Evolutionary conservation across 805 yeast genomes (phyloP).

Genomic region (Schwanniomyces pseudopolymorphus): DNA sequence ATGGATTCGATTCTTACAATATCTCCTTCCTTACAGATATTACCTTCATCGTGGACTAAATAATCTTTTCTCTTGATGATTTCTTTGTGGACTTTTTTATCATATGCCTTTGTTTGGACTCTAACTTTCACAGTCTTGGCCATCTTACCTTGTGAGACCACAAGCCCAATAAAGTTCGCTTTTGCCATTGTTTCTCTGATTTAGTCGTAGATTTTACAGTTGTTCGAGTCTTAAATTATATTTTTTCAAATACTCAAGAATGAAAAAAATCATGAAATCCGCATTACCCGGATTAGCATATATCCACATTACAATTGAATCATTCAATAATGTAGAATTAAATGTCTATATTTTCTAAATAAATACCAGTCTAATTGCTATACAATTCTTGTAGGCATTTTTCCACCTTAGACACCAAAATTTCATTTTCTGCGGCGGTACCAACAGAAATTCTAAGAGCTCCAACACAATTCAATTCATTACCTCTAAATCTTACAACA

Average conservation of each 20-base stretch:
- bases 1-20: slow-evolving; percentile 89
- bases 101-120: slow-evolving; percentile 73
- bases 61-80: slow-evolving; percentile 76
- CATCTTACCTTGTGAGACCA: slow-evolving; percentile 95
- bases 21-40: slow-evolving; percentile 92
- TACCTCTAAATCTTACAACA: slow-evolving; percentile 90
- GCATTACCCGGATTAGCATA: not conserved
- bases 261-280: not conserved
- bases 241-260: not conserved
- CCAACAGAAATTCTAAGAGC: slow-evolving; percentile 88
- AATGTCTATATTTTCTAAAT: too few species aligned
- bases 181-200: slow-evolving; percentile 61
- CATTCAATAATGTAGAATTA: too few species aligned
- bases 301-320: too few species aligned
- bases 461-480: slow-evolving; percentile 85
- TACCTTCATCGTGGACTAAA: slow-evolving; percentile 91
- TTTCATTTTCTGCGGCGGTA: slow-evolving; percentile 68
- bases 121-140: slow-evolving; percentile 92
- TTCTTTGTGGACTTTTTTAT: slow-evolving; percentile 71
- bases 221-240: not conserved
- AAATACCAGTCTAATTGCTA: not conserved
- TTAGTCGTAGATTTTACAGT: not conserved
- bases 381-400: slow-evolving; percentile 18
- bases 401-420: slow-evolving; percentile 51
- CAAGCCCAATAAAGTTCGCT: slow-evolving; percentile 89